Evolutionary conservation across 352 stramenopile species (phyloP).

Genomic region (Globisporangium emineosum): DNA sequence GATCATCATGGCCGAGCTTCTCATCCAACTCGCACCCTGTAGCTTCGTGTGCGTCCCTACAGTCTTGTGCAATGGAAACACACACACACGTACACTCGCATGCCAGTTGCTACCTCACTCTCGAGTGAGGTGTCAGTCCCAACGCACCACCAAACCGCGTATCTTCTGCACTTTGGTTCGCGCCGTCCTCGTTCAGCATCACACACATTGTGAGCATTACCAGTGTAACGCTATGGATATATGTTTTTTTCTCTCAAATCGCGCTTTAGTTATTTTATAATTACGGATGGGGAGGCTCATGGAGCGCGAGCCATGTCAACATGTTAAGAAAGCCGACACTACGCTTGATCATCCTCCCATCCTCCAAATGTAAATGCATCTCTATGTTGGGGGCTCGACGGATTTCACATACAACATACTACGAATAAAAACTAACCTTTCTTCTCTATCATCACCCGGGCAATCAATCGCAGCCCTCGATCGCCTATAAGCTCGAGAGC

Average conservation of each 20-base stretch:
- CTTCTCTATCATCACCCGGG: neutral
- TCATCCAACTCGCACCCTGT: too few species aligned
- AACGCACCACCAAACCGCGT: too few species aligned
- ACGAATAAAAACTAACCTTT: slow-evolving; percentile 8
- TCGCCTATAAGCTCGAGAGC: slow-evolving; percentile 11
- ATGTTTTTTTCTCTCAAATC: neutral
- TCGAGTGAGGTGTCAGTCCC: too few species aligned
- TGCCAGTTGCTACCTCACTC: too few species aligned
- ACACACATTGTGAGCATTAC: neutral
- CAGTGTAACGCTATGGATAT: too few species aligned
- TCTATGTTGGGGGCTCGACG: slow-evolving; percentile 2
- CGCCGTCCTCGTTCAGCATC: neutral
- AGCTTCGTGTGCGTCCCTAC: too few species aligned
- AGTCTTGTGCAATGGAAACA: too few species aligned
- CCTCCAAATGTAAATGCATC: slow-evolving; percentile 1
- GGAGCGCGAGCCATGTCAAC: too few species aligned
- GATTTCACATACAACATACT: slow-evolving; percentile 2
- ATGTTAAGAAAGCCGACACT: too few species aligned
- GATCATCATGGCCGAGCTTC: too few species aligned
- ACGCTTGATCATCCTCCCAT: neutral
- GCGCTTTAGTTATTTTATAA: neutral
- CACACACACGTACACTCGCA: too few species aligned
- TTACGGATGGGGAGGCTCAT: neutral
- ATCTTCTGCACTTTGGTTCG: neutral
- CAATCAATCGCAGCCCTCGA: neutral